Percentiles rank a stretch among this genome's conserved stretches.
Evolutionary conservation across 2,329 filamentous ascomycete species (phyloP).

Genomic region (Ustilaginoidea virens): DNA sequence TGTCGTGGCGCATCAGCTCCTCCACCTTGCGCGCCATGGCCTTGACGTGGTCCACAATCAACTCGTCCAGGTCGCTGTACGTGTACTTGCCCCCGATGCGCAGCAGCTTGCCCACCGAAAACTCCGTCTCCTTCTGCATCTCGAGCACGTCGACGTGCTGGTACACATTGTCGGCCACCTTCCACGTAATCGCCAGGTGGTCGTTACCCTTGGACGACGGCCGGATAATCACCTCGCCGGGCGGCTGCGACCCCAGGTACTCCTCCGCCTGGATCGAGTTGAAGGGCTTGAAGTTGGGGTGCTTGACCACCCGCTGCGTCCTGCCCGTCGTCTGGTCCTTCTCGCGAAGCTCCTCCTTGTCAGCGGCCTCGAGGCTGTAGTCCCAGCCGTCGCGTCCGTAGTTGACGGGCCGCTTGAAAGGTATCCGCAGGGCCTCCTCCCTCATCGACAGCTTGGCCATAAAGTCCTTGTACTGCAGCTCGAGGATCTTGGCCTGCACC

Average conservation of each 20-base stretch:
- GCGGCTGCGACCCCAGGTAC: slow-evolving; percentile 70
- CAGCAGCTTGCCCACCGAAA: slow-evolving; percentile 74
- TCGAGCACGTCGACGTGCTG: slow-evolving; percentile 97
- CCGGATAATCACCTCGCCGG: slow-evolving; percentile 86
- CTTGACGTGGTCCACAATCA: slow-evolving; percentile 95
- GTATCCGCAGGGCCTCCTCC: slow-evolving; percentile 63
- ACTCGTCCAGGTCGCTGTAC: slow-evolving; percentile 89
- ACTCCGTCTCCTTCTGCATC: slow-evolving; percentile 93
- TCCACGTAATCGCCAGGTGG: slow-evolving; percentile 94
- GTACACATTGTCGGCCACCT: slow-evolving; percentile 89
- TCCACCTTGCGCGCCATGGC: slow-evolving; percentile 97
- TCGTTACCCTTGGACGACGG: slow-evolving; percentile 92
- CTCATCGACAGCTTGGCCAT: slow-evolving; percentile 70
- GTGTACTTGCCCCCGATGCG: slow-evolving; percentile 78
- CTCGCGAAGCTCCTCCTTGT: slow-evolving; percentile 70
- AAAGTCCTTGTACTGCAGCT: slow-evolving; percentile 76
- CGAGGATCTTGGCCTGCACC: slow-evolving; percentile 73
- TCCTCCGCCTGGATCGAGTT: slow-evolving; percentile 87
- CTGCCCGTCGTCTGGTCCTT: slow-evolving; percentile 77
- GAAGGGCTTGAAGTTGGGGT: slow-evolving; percentile 88
- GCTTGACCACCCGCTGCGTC: slow-evolving; percentile 89
- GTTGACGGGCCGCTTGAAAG: slow-evolving; percentile 54
- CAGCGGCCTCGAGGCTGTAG: slow-evolving; percentile 60
- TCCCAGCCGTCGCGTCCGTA: slow-evolving; percentile 78
- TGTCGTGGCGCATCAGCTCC: slow-evolving; percentile 88